These are phyloP conservation scores for Guillardia theta DNA, from an alignment of 78 protist species.

Conservation along the genomic window DNA sequence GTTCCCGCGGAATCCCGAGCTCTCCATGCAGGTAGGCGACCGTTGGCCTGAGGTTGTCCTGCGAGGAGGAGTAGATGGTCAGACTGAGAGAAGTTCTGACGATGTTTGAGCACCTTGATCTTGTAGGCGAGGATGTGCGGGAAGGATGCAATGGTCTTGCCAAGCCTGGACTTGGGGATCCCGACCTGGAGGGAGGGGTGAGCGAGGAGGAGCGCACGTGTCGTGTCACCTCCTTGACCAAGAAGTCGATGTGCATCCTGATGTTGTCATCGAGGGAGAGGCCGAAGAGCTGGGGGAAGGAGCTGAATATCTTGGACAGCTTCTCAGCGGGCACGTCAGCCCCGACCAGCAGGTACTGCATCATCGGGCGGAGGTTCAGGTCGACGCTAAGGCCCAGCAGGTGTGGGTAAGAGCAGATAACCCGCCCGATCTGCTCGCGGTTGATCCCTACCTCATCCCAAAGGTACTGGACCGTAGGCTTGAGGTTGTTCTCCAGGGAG, in stretches of 20 bases:
- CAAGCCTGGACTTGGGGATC: background rate
- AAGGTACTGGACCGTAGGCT: background rate
- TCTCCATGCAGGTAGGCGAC: background rate
- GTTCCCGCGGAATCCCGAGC: background rate
- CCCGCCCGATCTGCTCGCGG: background rate
- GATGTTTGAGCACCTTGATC: background rate
- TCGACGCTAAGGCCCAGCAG: slow-evolving; percentile 24
- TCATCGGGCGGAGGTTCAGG: background rate
- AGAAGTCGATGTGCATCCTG: background rate
- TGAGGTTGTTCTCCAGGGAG: background rate
- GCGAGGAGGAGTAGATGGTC: background rate
- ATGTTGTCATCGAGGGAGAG: background rate
- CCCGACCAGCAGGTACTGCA: background rate
- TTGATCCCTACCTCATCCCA: background rate
- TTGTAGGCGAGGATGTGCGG: slow-evolving; percentile 32
- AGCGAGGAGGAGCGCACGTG: too few relatives aligned
- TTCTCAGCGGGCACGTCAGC: background rate
- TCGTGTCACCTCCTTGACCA: background rate
- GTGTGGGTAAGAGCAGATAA: background rate
- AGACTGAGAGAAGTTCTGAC: background rate
- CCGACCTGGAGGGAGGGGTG: too few relatives aligned
- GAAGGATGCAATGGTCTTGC: background rate
- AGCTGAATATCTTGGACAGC: background rate
- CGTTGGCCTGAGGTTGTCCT: background rate
- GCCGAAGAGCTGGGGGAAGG: slow-evolving; percentile 24